phyloP scores from a whole-genome alignment of 2,329 filamentous ascomycete genomes.

The Aspergillus sclerotialis region DNA sequence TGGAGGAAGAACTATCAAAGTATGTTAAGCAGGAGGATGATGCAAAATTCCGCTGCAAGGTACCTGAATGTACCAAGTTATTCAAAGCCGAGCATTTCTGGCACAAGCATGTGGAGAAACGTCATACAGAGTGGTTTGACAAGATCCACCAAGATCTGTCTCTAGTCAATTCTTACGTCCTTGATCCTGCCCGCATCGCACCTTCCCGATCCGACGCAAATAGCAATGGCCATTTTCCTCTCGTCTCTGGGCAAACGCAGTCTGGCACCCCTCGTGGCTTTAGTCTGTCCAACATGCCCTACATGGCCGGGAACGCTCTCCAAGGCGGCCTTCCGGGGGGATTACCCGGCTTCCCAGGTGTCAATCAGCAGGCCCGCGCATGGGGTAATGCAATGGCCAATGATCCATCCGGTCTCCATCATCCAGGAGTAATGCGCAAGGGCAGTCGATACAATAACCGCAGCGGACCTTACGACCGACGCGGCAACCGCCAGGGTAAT shows the following conservation, averaged over 20 bases:
- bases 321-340: constrained; percentile 26
- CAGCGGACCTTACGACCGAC: constrained; percentile 65
- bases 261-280: constrained; percentile 88
- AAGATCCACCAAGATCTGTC: constrained; percentile 72
- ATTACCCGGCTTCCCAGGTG: constrained; percentile 28
- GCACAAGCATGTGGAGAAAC: constrained; percentile 96
- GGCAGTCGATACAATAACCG: constrained; percentile 57
- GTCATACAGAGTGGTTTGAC: constrained; percentile 82
- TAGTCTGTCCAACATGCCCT: constrained; percentile 67
- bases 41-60: constrained; percentile 92
- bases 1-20: constrained; percentile 79
- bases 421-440: constrained; percentile 61
- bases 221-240: constrained; percentile 90
- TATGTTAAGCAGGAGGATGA: constrained; percentile 97
- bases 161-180: constrained; percentile 87
- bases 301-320: constrained; percentile 41
- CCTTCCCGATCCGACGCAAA: constrained; percentile 90
- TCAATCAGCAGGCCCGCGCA: constrained; percentile 13
- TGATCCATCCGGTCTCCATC: constrained; percentile 40
- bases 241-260: constrained; percentile 65
- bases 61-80: constrained; percentile 89
- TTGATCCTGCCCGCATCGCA: constrained; percentile 90
- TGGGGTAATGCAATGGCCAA: constrained; percentile 31
- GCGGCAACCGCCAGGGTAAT: constrained; percentile 48
- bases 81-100: constrained; percentile 98